Conservation (phyloP, 805 yeast species). For the Pachysolen tannophilus region DNA sequence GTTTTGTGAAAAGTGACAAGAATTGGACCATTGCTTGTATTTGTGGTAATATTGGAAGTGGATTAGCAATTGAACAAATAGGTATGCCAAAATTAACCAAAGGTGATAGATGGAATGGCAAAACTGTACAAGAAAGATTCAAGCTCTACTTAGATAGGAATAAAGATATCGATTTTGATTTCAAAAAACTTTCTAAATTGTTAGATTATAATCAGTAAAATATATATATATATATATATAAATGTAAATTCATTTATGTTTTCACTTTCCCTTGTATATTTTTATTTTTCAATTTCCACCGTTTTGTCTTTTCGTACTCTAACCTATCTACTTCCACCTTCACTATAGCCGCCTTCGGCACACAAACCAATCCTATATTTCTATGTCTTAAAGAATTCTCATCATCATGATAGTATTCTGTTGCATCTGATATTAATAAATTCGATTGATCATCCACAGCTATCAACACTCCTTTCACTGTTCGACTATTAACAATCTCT, state of each 20-base stretch:
- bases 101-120: slow-evolving; percentile 51
- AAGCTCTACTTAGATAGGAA: slow-evolving; percentile 25
- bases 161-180: slow-evolving; percentile 1
- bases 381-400: slow-evolving; percentile 18
- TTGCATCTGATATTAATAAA: slow-evolving; percentile 29
- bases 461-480: slow-evolving; percentile 28
- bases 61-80: slow-evolving; percentile 69
- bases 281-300: too few species aligned
- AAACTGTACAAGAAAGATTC: slow-evolving; percentile 35
- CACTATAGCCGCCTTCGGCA: slow-evolving; percentile 33
- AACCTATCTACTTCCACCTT: slow-evolving; percentile 18
- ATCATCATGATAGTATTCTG: slow-evolving; percentile 17
- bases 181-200: not conserved
- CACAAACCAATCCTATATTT: slow-evolving; percentile 45
- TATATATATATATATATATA: not conserved
- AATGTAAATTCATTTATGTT: not conserved
- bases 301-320: slow-evolving; percentile 13
- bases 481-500: slow-evolving; percentile 22
- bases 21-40: slow-evolving; percentile 48
- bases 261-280: too few species aligned
- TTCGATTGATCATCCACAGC: slow-evolving; percentile 38
- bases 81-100: slow-evolving; percentile 52
- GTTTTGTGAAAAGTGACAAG: slow-evolving; percentile 37
- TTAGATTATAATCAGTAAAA: not conserved
- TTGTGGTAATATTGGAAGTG: slow-evolving; percentile 73